A percentile compares a stretch with the other conserved stretches of the same genome.
These are phyloP conservation scores for Pythium diclinum DNA, from an alignment of 352 stramenopile species.

Conservation along the genomic window DNA sequence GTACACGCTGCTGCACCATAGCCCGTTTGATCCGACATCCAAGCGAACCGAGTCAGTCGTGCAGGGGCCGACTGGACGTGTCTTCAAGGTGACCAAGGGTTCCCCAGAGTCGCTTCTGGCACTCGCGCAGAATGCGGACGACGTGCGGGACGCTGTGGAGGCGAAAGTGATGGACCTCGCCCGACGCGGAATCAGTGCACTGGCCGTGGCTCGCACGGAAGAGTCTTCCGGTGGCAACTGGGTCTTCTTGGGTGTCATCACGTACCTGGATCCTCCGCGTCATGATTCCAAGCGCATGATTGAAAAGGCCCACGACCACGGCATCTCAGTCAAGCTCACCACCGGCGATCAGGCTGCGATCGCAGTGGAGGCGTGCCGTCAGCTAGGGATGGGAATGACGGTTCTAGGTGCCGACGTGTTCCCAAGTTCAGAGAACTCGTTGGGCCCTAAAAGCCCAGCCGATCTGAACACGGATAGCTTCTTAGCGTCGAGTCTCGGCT, in stretches of 20 bases:
- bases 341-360: conserved; percentile 95
- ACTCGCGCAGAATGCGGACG: conserved; percentile 66
- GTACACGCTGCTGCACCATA: conserved; percentile 81
- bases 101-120: conserved; percentile 92
- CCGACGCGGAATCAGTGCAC: conserved; percentile 80
- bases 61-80: conserved; percentile 60
- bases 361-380: conserved; percentile 90
- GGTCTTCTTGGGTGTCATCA: conserved; percentile 94
- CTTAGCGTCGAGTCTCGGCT: neutral
- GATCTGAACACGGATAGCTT: neutral
- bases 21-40: conserved; percentile 77
- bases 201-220: conserved; percentile 85
- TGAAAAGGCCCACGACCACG: conserved; percentile 83
- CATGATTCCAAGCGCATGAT: conserved; percentile 95
- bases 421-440: conserved; percentile 13
- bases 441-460: conserved; percentile 67
- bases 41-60: conserved; percentile 94
- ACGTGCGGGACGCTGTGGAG: conserved; percentile 85
- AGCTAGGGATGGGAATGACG: conserved; percentile 89
- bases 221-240: conserved; percentile 76
- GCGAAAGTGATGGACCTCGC: conserved; percentile 88
- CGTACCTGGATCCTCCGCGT: conserved; percentile 94
- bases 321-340: conserved; percentile 96
- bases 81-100: conserved; percentile 94
- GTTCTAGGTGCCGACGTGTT: conserved; percentile 80